Percentiles rank a stretch among this genome's conserved stretches.
Evolutionary conservation across 2,329 filamentous ascomycete species (phyloP).

Genomic region (Byssochlamys sp.): DNA sequence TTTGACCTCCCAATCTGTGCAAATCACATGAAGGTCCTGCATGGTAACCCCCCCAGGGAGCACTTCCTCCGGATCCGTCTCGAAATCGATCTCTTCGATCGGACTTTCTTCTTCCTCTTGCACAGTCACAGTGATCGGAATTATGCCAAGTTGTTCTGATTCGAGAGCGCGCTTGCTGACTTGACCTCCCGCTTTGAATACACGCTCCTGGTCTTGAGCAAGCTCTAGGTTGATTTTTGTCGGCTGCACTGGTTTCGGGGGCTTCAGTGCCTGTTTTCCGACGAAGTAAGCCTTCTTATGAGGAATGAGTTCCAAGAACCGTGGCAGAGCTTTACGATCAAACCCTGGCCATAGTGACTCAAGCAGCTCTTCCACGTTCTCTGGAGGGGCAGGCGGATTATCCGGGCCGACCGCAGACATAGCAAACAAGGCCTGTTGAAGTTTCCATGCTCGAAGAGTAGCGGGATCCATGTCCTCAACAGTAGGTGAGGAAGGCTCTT

Average conservation of each 20-base stretch:
- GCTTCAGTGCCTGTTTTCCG: constrained; percentile 67
- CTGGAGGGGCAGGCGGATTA: constrained; percentile 58
- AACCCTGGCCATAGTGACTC: constrained; percentile 75
- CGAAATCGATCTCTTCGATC: constrained; percentile 42
- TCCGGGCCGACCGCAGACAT: constrained; percentile 42
- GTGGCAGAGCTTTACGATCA: constrained; percentile 61
- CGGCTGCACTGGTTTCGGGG: constrained; percentile 70
- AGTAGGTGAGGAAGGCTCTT: constrained; percentile 16
- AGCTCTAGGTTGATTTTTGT: constrained; percentile 84
- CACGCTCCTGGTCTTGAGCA: constrained; percentile 73
- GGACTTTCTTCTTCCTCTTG: constrained; percentile 43
- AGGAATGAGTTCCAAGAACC: constrained; percentile 74
- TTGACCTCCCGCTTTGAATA: constrained; percentile 65
- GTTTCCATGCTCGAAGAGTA: constrained; percentile 34
- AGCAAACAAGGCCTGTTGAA: constrained; percentile 39
- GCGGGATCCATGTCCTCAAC: constrained; percentile 34
- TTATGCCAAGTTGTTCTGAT: constrained; percentile 49
- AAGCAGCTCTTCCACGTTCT: constrained; percentile 65
- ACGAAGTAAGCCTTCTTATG: constrained; percentile 68
- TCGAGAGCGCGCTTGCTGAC: constrained; percentile 43
- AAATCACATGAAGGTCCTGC: constrained; percentile 73
- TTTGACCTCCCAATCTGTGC: constrained; percentile 70
- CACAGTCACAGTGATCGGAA: constrained; percentile 35
- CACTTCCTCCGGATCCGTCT: constrained; percentile 54
- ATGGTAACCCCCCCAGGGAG: constrained; percentile 60